Evolutionary conservation across 148 eudicot species (phyloP).

Genomic region (Camellia lanceoleosa): DNA sequence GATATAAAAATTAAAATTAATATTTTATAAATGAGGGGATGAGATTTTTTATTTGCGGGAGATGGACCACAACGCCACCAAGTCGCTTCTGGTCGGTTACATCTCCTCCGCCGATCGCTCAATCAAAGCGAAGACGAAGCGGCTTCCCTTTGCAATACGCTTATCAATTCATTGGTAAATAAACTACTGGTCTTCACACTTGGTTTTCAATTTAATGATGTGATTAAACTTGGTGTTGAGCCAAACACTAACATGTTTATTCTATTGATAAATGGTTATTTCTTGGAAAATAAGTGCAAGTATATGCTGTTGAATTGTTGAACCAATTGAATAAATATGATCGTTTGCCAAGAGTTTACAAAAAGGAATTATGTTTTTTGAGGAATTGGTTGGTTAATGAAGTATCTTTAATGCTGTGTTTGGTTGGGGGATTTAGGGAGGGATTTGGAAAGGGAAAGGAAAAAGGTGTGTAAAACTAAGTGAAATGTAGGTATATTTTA

Average conservation of each 20-base stretch:
- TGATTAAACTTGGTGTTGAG: constrained; percentile 36
- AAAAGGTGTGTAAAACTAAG: too few species aligned
- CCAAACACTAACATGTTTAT: constrained; percentile 59
- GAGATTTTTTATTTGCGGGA: too few species aligned
- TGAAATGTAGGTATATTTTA: too few species aligned
- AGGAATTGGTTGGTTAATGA: background rate
- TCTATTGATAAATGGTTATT: constrained; percentile 69
- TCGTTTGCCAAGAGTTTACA: constrained; percentile 36
- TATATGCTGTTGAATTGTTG: constrained; percentile 66
- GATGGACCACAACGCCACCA: too few species aligned
- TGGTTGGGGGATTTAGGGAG: too few species aligned
- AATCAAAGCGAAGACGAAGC: constrained; percentile 45
- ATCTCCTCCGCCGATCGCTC: too few species aligned
- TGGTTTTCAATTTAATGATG: constrained; percentile 50
- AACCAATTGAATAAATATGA: constrained; percentile 40
- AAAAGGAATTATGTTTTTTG: too few species aligned
- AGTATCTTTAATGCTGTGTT: too few species aligned
- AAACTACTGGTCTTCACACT: constrained; percentile 40
- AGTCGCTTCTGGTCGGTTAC: too few species aligned
- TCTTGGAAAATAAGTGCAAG: constrained; percentile 42
- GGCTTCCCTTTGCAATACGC: constrained; percentile 45
- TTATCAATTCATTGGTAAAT: constrained; percentile 64
- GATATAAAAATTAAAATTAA: too few species aligned
- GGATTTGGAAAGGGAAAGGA: too few species aligned
- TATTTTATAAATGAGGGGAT: too few species aligned